These are phyloP conservation scores for Chytridium lagenaria DNA, from an alignment of 371 early-diverging fungal species.

Conservation along the genomic window DNA sequence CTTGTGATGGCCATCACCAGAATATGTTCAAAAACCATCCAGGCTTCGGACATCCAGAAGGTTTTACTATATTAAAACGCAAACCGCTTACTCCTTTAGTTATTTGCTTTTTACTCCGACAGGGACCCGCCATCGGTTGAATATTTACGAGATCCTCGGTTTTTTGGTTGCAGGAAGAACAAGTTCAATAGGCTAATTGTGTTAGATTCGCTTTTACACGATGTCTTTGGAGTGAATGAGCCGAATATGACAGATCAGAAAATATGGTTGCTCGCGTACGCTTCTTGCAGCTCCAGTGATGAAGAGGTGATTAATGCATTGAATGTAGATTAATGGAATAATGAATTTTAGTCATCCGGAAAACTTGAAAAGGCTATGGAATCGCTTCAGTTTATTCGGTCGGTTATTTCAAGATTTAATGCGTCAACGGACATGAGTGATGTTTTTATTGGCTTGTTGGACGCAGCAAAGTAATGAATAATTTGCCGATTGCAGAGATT, in stretches of 20 bases:
- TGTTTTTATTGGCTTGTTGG: slow-evolving; percentile 24
- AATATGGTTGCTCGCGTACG: slow-evolving; percentile 33
- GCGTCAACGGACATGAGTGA: slow-evolving; percentile 31
- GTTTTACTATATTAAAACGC: neutral
- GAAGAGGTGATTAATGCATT: too few species aligned
- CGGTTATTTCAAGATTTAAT: slow-evolving; percentile 19
- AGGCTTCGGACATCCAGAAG: slow-evolving; percentile 29
- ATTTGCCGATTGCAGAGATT: neutral
- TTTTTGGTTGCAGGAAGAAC: slow-evolving; percentile 20
- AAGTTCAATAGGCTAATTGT: neutral
- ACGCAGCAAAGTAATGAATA: slow-evolving; percentile 13
- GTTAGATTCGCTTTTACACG: slow-evolving; percentile 26
- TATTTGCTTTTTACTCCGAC: slow-evolving; percentile 21
- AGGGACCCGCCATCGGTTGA: slow-evolving; percentile 15
- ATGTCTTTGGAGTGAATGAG: slow-evolving; percentile 24
- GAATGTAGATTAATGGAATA: too few species aligned
- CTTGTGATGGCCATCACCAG: slow-evolving; percentile 11
- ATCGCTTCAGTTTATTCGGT: slow-evolving; percentile 11
- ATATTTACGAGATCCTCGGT: slow-evolving; percentile 19
- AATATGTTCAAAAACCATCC: slow-evolving; percentile 20
- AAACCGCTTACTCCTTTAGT: neutral
- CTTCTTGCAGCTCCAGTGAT: too few species aligned
- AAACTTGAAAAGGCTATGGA: slow-evolving; percentile 18
- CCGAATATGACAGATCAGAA: slow-evolving; percentile 32
- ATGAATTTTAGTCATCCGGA: neutral